Conservation (phyloP, 495 filamentous ascomycete species). For the Hyaloscypha hepaticicola region DNA sequence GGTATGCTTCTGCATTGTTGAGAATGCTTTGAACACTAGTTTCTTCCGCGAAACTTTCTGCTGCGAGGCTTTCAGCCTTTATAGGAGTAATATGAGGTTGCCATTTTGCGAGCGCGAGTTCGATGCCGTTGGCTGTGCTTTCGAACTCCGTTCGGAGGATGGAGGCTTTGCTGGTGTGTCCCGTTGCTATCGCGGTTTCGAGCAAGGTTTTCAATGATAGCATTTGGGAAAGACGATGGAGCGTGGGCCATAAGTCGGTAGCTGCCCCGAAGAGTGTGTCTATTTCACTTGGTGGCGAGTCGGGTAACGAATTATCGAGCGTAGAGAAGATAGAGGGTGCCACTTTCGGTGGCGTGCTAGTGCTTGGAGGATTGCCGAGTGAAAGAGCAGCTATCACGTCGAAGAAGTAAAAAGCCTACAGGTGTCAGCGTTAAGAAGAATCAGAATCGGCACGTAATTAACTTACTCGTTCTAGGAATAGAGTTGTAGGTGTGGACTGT, state of each 20-base stretch:
- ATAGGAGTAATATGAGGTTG: not conserved
- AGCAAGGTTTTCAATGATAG: slow-evolving; percentile 47
- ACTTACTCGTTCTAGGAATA: slow-evolving; percentile 48
- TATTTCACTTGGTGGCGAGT: slow-evolving; percentile 46
- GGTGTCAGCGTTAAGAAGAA: not conserved
- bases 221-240: slow-evolving; percentile 54
- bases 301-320: slow-evolving; percentile 38
- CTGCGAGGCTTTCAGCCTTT: slow-evolving; percentile 5
- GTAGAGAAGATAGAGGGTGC: no score
- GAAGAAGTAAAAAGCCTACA: slow-evolving; percentile 56
- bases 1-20: slow-evolving; percentile 59
- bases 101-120: slow-evolving; percentile 53
- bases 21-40: slow-evolving; percentile 44
- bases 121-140: slow-evolving; percentile 51
- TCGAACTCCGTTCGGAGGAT: slow-evolving; percentile 53
- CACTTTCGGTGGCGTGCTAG: not conserved
- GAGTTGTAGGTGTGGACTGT: slow-evolving; percentile 45
- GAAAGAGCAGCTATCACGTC: slow-evolving; percentile 61
- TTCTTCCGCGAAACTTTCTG: slow-evolving; percentile 32
- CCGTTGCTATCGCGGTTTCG: slow-evolving; percentile 39
- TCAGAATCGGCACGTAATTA: not conserved
- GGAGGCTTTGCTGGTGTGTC: slow-evolving; percentile 44
- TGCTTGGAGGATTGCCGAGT: slow-evolving; percentile 46
- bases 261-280: slow-evolving; percentile 58
- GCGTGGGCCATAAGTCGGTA: slow-evolving; percentile 58